phyloP scores from a whole-genome alignment of 2,329 filamentous ascomycete genomes.

The Fulvia fulva region DNA sequence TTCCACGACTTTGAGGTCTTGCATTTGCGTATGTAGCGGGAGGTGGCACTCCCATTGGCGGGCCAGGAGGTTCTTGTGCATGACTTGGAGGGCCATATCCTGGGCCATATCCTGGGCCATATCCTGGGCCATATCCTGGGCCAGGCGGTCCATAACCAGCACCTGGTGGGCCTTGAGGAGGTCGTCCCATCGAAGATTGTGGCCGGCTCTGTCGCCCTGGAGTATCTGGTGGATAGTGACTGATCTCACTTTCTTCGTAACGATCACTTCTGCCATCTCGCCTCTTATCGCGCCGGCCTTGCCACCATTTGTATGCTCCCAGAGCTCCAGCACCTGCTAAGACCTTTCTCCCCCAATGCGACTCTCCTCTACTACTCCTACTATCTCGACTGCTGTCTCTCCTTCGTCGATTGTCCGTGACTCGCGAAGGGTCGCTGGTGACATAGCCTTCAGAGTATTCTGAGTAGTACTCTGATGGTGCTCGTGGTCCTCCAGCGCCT shows the following conservation, averaged over 20 bases:
- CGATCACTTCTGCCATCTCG: conserved; percentile 9
- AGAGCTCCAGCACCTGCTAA: conserved; percentile 54
- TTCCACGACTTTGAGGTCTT: conserved; percentile 11
- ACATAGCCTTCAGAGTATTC: conserved; percentile 28
- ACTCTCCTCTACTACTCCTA: conserved; percentile 13
- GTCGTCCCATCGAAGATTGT: conserved; percentile 14
- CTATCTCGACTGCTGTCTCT: conserved; percentile 19
- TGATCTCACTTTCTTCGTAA: conserved; percentile 5
- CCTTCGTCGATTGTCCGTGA: conserved; percentile 41
- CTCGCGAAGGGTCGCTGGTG: conserved; percentile 55
- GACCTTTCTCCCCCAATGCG: conserved; percentile 43
- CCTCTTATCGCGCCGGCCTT: conserved; percentile 41
- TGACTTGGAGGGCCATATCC: conserved; percentile 4
- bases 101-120: not conserved
- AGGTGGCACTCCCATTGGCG: conserved; percentile 9
- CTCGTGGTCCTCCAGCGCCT: conserved; percentile 28
- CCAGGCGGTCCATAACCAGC: not conserved
- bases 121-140: too few species aligned
- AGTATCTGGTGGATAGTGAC: conserved; percentile 10
- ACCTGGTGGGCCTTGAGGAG: conserved; percentile 7
- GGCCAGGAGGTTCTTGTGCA: not conserved
- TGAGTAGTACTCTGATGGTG: conserved; percentile 26
- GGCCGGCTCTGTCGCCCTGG: conserved; percentile 11
- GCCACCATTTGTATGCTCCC: conserved; percentile 55
- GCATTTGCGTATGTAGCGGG: conserved; percentile 6